Conservation (phyloP, 2,329 filamentous ascomycete species). For the Scopulariopsis brevicaulis region DNA sequence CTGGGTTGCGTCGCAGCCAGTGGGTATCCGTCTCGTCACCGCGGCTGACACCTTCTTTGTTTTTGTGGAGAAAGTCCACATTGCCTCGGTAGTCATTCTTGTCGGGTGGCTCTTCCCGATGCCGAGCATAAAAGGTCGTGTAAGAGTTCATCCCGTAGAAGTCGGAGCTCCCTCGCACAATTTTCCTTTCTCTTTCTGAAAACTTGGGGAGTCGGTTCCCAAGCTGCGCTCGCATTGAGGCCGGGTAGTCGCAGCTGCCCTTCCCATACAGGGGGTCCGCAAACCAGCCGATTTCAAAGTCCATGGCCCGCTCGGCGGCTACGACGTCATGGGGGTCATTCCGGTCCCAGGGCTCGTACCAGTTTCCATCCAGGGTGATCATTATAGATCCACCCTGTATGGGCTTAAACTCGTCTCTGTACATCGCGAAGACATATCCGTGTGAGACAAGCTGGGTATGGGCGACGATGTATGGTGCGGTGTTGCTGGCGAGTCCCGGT, state of each 20-base stretch:
- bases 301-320: conserved; percentile 20
- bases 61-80: conserved; percentile 17
- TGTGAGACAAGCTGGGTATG: conserved; percentile 23
- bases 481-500: conserved; percentile 17
- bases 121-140: conserved; percentile 22
- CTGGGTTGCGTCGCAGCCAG: conserved; percentile 20
- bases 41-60: conserved; percentile 15
- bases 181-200: conserved; percentile 11
- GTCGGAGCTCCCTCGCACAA: conserved; percentile 8
- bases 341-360: conserved; percentile 22
- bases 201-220: conserved; percentile 18
- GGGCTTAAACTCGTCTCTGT: conserved; percentile 18
- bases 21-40: conserved; percentile 19
- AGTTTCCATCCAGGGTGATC: conserved; percentile 24
- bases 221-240: conserved; percentile 22
- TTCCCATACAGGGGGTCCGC: conserved; percentile 23
- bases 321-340: conserved; percentile 13
- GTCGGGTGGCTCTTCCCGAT: conserved; percentile 12
- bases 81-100: conserved; percentile 21
- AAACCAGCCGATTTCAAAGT: conserved; percentile 27
- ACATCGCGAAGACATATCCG: conserved; percentile 17
- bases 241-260: conserved; percentile 19
- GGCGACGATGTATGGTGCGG: conserved; percentile 13
- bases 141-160: conserved; percentile 31
- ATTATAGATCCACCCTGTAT: conserved; percentile 19